Conservation (phyloP, 1,284 basidiomycete genomes). For the Boletus semigastroideus region DNA sequence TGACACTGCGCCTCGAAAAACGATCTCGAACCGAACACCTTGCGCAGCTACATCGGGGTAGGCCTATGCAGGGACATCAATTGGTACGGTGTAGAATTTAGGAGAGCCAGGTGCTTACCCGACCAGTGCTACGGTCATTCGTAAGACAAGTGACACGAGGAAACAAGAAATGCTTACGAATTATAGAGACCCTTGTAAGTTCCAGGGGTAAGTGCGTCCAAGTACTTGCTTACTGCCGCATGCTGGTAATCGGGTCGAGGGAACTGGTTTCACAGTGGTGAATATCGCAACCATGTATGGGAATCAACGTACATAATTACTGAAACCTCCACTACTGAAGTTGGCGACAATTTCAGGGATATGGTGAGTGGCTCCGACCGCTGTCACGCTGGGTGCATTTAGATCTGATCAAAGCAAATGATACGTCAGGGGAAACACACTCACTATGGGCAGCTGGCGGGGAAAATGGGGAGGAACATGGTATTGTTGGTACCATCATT, state of each 20-base stretch:
- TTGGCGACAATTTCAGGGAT: constrained; percentile 55
- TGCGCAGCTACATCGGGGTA: constrained; percentile 66
- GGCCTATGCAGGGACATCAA: constrained; percentile 32
- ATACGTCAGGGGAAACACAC: constrained; percentile 1
- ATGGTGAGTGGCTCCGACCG: constrained; percentile 58
- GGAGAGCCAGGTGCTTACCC: constrained; percentile 29
- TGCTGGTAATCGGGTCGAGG: constrained; percentile 21
- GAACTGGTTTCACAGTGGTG: constrained; percentile 14
- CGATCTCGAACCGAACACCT: constrained; percentile 8
- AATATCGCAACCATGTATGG: neutral
- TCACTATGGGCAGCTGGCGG: constrained; percentile 44
- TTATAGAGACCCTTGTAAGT: constrained; percentile 60
- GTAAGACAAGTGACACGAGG: constrained; percentile 1
- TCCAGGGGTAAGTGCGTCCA: constrained; percentile 45
- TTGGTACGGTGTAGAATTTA: constrained; percentile 29
- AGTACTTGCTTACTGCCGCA: constrained; percentile 29
- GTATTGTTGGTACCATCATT: constrained; percentile 58
- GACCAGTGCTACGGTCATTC: constrained; percentile 27
- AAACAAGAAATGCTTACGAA: constrained; percentile 35
- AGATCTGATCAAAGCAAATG: neutral
- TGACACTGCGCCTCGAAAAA: constrained; percentile 6
- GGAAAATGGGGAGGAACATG: constrained; percentile 61
- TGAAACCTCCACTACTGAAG: constrained; percentile 70
- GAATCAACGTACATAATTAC: constrained; percentile 29
- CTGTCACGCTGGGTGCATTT: constrained; percentile 42